Percentiles rank a stretch among this genome's conserved stretches.
These are phyloP conservation scores for Penicillium coffeae DNA, from an alignment of 495 filamentous ascomycete genomes.

Conservation along the genomic window DNA sequence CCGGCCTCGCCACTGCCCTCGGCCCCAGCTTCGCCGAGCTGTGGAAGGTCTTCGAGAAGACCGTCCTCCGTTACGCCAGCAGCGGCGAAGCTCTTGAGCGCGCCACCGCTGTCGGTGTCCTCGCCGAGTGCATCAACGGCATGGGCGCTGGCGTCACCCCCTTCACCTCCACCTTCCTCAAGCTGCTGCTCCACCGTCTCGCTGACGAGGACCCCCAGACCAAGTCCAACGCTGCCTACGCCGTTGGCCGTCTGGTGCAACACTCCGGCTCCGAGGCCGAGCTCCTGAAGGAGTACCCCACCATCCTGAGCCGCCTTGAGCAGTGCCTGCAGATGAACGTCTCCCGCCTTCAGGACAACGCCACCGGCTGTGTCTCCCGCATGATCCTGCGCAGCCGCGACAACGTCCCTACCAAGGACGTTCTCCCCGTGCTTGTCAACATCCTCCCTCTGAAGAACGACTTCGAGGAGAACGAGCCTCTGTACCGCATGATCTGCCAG, in stretches of 20 bases:
- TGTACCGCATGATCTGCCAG: conserved; percentile 82
- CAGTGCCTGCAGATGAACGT: conserved; percentile 70
- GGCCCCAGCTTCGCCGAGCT: conserved; percentile 77
- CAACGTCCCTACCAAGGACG: conserved; percentile 70
- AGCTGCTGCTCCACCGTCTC: conserved; percentile 80
- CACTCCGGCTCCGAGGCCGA: conserved; percentile 69
- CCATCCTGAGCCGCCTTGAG: conserved; percentile 80
- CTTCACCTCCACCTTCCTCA: conserved; percentile 69
- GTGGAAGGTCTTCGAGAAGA: conserved; percentile 92
- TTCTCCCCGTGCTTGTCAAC: conserved; percentile 73
- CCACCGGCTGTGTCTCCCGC: conserved; percentile 84
- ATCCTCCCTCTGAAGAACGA: conserved; percentile 89
- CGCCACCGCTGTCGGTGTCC: conserved; percentile 80
- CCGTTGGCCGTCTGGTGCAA: conserved; percentile 75
- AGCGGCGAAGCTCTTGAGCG: conserved; percentile 82
- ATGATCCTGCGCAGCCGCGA: conserved; percentile 85
- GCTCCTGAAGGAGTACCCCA: conserved; percentile 67
- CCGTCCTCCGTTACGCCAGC: conserved; percentile 79
- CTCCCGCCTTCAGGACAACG: conserved; percentile 84
- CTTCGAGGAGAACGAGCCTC: conserved; percentile 91
- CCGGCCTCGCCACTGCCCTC: conserved; percentile 75
- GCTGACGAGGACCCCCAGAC: conserved; percentile 88
- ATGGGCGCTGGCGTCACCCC: conserved; percentile 77
- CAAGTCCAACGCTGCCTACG: conserved; percentile 92
- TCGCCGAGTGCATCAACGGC: conserved; percentile 84